Evolutionary conservation across 768 basidiomycete genomes (phyloP), one percentile per base, ranked within the genome.

Genomic region (Amanita muscaria): DNA sequence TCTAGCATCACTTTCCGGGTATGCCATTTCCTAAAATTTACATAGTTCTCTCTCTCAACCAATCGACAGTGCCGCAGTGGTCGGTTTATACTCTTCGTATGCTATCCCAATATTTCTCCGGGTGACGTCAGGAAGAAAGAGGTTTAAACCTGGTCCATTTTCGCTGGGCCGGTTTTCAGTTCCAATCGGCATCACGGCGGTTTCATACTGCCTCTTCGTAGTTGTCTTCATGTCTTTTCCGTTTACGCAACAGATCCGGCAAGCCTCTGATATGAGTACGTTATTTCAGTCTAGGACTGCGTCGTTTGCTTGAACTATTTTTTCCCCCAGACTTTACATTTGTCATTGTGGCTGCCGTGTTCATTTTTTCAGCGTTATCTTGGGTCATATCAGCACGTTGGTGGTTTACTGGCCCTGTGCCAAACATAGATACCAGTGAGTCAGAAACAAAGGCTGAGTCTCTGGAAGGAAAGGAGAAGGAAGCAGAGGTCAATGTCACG

Each of bases 81-180:
- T 64, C 12, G 60, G 61, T 7, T 44, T 67, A 3, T 64, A 67
- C 43, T 53, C 64, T 7, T 68, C 65, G n/a, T 66, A 66, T 30
- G 59, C 59, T 11, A 62, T 64, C 16, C 66, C 61, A 1, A 63
- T 69, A 19, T 60, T 59, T 32, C 51, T 64, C 18, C 62, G 65
- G 29, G 58, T 64, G n/a, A 67, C 62, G 12, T 58, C 53, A 19
- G 64, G 64, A 5, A 52, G 57, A 25, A 48, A 56, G n/a, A 57
- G 54, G 25, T 54, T 69, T 31, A 46, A 51, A 16, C 66, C 64
- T 10, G 62, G 62, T 3, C 62, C 64, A 1, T 67, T 70, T 42
- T 50, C 48, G 39, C 60, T 64, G 15, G 58, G 58, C 14, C 41
- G 51, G 10, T 65, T 55, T 54, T 62, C 56, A 21, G 49, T 58